These are phyloP conservation scores for Salvia miltiorrhiza DNA, from an alignment of 257 asterid species.

Conservation along the genomic window DNA sequence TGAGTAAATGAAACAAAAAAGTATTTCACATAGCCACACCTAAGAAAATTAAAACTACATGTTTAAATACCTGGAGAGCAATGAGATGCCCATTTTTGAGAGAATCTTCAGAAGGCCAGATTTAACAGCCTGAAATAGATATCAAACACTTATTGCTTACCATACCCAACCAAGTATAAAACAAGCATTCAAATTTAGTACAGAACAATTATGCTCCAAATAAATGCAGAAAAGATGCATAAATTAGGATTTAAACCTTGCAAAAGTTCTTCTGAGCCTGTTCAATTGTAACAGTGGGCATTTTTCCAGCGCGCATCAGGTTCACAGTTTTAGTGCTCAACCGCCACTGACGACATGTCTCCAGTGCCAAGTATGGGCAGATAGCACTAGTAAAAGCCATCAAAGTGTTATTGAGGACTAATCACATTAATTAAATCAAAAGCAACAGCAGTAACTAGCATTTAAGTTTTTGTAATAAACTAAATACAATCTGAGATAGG, in stretches of 20 bases:
- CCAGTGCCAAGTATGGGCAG: constrained; percentile 97
- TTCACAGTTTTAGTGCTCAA: constrained; percentile 95
- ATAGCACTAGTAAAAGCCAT: constrained; percentile 60
- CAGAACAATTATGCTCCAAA: not conserved
- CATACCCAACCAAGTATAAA: constrained; percentile 15
- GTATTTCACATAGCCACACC: not conserved
- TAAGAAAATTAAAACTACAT: constrained; percentile 12
- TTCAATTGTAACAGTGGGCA: constrained; percentile 96
- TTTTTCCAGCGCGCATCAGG: constrained; percentile 97
- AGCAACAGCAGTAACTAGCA: not conserved
- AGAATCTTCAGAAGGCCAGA: constrained; percentile 92
- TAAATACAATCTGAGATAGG: not conserved
- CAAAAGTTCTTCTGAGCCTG: constrained; percentile 96
- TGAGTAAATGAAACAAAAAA: constrained; percentile 15
- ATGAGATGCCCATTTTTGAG: constrained; percentile 97
- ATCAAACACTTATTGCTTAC: constrained; percentile 4
- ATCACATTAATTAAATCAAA: not conserved
- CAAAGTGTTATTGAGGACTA: not conserved
- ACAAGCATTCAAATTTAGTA: not conserved
- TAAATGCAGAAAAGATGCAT: not conserved
- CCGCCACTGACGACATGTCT: constrained; percentile 98
- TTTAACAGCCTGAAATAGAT: constrained; percentile 66
- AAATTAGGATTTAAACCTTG: constrained; percentile 52
- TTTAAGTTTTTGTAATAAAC: not conserved
- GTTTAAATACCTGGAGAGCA: constrained; percentile 79